These are phyloP conservation scores for Lipomyces chichibuensis DNA, from an alignment of 805 yeast species.

Conservation along the genomic window DNA sequence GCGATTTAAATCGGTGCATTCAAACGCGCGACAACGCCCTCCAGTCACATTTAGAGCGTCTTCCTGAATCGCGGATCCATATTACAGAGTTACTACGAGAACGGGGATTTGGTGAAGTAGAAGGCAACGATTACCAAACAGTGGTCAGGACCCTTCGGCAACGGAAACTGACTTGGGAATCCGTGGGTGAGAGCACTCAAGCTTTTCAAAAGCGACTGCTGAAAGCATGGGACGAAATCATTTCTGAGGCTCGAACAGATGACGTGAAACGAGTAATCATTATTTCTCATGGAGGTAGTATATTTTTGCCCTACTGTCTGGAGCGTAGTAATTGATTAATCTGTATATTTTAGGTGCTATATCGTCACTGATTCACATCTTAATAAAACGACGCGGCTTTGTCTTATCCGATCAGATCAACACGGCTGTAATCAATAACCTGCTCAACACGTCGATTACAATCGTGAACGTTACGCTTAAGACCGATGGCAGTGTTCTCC, in stretches of 20 bases:
- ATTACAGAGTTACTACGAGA: constrained; percentile 21
- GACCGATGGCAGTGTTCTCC: constrained; percentile 11
- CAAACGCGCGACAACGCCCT: constrained; percentile 31
- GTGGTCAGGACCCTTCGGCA: constrained; percentile 14
- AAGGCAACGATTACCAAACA: constrained; percentile 15
- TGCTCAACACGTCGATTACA: constrained; percentile 29
- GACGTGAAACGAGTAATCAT: constrained; percentile 19
- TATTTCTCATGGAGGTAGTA: constrained; percentile 31
- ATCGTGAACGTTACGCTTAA: constrained; percentile 17
- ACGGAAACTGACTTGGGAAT: constrained; percentile 17
- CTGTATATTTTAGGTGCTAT: constrained; percentile 17
- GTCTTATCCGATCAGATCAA: constrained; percentile 16
- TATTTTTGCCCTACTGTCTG: background rate
- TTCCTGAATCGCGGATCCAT: constrained; percentile 17
- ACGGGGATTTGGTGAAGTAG: constrained; percentile 25
- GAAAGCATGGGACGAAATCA: constrained; percentile 25
- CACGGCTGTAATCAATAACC: constrained; percentile 13
- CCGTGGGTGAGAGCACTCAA: constrained; percentile 20
- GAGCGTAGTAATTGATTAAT: background rate
- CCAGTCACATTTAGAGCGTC: background rate
- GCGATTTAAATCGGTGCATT: constrained; percentile 25
- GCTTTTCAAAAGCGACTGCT: constrained; percentile 14
- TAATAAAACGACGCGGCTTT: constrained; percentile 19
- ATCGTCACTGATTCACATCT: constrained; percentile 20
- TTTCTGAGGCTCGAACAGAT: constrained; percentile 18